A percentile compares a stretch with the other conserved stretches of the same genome.
These are phyloP conservation scores for Phytopythium helicoides DNA, from an alignment of 352 stramenopile species.

Conservation along the genomic window DNA sequence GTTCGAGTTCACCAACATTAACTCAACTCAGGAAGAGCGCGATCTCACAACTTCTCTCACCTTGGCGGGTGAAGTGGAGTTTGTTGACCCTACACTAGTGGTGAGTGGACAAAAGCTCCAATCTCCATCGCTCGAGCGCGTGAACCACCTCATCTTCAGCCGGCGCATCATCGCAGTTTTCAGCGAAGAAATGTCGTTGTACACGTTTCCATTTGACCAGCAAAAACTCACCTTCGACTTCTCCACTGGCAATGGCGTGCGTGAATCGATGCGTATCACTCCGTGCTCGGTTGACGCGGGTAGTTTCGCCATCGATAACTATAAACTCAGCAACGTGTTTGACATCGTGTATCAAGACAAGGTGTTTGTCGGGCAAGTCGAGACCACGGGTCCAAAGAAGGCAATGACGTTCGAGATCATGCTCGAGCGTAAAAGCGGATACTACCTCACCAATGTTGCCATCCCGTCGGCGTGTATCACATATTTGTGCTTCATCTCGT, in stretches of 20 bases:
- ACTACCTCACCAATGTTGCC: conserved; percentile 58
- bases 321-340: conserved; percentile 55
- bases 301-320: conserved; percentile 45
- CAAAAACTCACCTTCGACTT: conserved; percentile 58
- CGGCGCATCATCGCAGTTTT: conserved; percentile 42
- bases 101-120: conserved; percentile 9
- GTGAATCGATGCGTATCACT: conserved; percentile 28
- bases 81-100: conserved; percentile 22
- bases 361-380: conserved; percentile 42
- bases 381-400: conserved; percentile 32
- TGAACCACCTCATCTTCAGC: conserved; percentile 39
- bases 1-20: conserved; percentile 46
- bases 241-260: conserved; percentile 28
- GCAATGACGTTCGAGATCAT: conserved; percentile 57
- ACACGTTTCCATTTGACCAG: conserved; percentile 58
- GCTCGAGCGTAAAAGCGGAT: conserved; percentile 41
- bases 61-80: conserved; percentile 21
- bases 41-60: conserved; percentile 27
- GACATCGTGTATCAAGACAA: conserved; percentile 50
- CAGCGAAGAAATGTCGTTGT: conserved; percentile 53
- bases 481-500: conserved; percentile 56
- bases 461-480: conserved; percentile 47
- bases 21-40: conserved; percentile 30
- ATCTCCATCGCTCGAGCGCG: conserved; percentile 10
- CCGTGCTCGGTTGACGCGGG: conserved; percentile 32